These are phyloP conservation scores for Fremontodendron californicum DNA, from an alignment of 345 rosid genomes.

Conservation along the genomic window DNA sequence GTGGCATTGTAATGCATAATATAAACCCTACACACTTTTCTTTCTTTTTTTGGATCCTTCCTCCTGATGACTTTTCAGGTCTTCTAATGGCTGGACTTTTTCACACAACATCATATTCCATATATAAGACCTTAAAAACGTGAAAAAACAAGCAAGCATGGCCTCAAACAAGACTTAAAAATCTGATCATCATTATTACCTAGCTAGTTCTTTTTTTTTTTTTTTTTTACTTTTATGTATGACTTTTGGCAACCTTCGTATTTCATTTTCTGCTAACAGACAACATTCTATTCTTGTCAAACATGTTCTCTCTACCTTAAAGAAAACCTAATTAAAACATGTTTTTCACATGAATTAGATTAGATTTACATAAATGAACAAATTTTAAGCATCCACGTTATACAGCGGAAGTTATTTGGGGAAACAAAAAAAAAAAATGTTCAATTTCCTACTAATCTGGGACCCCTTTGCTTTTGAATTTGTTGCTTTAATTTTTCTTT, in stretches of 20 bases:
- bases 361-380: background rate
- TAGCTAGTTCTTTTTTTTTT: background rate
- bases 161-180: background rate
- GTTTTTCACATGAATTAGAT: background rate
- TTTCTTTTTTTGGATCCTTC: no score
- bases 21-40: no score
- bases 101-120: background rate
- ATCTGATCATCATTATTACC: background rate
- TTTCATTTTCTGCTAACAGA: no score
- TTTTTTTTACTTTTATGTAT: no score
- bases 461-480: constrained; percentile 21
- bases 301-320: no score
- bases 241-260: no score
- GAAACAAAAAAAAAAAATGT: background rate
- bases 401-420: background rate
- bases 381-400: background rate
- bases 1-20: no score
- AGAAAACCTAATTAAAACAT: no score
- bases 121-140: background rate
- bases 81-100: background rate
- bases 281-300: no score
- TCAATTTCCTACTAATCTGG: background rate
- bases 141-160: background rate
- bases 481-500: background rate
- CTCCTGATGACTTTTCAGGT: background rate